Conservation (phyloP, 257 asterid species). For the Rhazya stricta region DNA sequence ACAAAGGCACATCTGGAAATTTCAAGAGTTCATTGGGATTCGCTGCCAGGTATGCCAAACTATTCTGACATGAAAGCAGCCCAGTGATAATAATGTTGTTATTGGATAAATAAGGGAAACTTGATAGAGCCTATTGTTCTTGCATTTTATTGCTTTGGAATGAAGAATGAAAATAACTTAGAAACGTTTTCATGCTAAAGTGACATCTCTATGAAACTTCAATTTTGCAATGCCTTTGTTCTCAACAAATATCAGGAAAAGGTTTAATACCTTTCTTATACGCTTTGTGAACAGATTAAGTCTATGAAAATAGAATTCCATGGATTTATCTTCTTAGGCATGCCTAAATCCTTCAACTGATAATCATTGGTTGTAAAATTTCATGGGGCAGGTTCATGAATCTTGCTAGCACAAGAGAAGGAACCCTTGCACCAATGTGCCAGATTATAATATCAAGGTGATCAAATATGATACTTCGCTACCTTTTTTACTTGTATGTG, state of each 20-base stretch:
- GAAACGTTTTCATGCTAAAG: background rate
- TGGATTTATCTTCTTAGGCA: slow-evolving; percentile 1
- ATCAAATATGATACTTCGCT: slow-evolving; percentile 4
- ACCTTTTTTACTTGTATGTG: slow-evolving; percentile 2
- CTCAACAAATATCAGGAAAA: background rate
- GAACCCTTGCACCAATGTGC: slow-evolving; percentile 27
- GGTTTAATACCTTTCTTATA: background rate
- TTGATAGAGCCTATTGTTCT: background rate
- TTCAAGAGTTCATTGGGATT: slow-evolving; percentile 37
- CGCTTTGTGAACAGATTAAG: background rate
- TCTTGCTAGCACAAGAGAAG: slow-evolving; percentile 35
- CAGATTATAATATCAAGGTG: slow-evolving; percentile 42
- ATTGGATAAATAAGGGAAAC: background rate
- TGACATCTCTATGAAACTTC: too few species aligned
- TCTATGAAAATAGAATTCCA: background rate
- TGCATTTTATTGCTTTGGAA: background rate
- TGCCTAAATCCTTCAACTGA: background rate
- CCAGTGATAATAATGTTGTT: background rate
- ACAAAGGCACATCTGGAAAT: slow-evolving; percentile 26
- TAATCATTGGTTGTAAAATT: slow-evolving; percentile 23
- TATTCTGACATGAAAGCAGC: background rate
- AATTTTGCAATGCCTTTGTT: background rate
- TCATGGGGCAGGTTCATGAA: slow-evolving; percentile 45
- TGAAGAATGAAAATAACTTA: background rate
- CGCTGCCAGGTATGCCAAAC: slow-evolving; percentile 52